These are phyloP conservation scores for Jimgerdemannia lactiflua DNA, from an alignment of 192 early-diverging fungal species.

Conservation along the genomic window DNA sequence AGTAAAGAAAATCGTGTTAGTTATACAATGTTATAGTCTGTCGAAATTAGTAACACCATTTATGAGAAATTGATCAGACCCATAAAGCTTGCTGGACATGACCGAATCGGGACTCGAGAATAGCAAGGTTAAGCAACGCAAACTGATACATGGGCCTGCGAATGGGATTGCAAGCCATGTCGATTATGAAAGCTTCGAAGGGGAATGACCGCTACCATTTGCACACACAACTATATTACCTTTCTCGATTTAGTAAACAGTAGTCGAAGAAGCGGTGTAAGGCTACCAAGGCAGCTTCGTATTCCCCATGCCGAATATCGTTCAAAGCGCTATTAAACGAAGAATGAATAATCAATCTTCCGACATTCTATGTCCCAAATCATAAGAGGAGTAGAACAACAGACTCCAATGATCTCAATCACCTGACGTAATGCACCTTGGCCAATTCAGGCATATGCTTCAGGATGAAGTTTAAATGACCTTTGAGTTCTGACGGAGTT, in stretches of 20 bases:
- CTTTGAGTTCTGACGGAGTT: constrained; percentile 25
- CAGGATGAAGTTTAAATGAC: constrained; percentile 29
- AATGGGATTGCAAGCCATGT: no score
- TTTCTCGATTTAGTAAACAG: constrained; percentile 24
- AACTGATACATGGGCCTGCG: no score
- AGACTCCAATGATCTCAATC: not conserved
- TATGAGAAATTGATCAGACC: no score
- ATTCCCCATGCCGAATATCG: constrained; percentile 33
- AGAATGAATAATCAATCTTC: not conserved
- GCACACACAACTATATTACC: not conserved
- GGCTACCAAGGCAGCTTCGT: constrained; percentile 35
- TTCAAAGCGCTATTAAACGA: constrained; percentile 23
- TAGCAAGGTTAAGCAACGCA: no score
- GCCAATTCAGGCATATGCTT: constrained; percentile 30
- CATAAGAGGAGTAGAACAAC: not conserved
- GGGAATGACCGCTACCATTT: no score
- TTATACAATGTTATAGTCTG: no score
- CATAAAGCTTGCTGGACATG: no score
- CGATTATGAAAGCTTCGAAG: no score
- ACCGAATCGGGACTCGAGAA: no score
- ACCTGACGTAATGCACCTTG: constrained; percentile 38
- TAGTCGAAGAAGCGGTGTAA: constrained; percentile 41
- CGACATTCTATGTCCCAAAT: not conserved
- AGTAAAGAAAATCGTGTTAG: no score
- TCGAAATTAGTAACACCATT: no score